These are phyloP conservation scores for Wickerhamomyces queroliae DNA, from an alignment of 805 yeast species.

Conservation along the genomic window DNA sequence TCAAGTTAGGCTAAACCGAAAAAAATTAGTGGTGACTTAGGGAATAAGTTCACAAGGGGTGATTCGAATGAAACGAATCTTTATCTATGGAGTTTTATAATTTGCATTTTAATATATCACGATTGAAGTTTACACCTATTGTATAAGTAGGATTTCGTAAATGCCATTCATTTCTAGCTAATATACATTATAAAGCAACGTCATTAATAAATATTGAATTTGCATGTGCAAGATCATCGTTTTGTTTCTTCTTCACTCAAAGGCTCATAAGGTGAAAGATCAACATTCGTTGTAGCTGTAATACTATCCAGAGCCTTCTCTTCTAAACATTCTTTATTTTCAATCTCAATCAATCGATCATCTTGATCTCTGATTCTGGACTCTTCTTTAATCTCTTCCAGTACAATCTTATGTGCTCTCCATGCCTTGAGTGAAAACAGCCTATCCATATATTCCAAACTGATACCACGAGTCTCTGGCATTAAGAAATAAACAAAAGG, in stretches of 20 bases:
- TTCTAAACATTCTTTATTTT: neutral
- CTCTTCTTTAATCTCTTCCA: neutral
- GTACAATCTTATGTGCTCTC: constrained; percentile 11
- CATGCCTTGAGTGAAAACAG: constrained; percentile 16
- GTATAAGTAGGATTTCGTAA: too few species aligned
- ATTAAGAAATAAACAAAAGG: constrained; percentile 36
- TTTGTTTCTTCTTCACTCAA: too few species aligned
- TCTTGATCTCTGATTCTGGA: neutral
- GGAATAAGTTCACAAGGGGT: neutral
- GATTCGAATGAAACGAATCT: neutral
- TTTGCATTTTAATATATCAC: too few species aligned
- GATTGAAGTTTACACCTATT: too few species aligned
- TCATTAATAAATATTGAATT: too few species aligned
- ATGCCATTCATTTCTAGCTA: too few species aligned
- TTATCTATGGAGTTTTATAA: too few species aligned
- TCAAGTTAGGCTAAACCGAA: neutral
- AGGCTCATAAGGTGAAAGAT: neutral
- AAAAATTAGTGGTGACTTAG: neutral
- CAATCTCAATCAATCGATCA: neutral
- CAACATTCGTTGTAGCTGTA: neutral
- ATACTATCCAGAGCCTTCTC: neutral
- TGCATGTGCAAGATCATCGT: too few species aligned
- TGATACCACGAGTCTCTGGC: constrained; percentile 42
- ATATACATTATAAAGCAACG: too few species aligned
- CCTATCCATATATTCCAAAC: constrained; percentile 39